A percentile compares a stretch with the other conserved stretches of the same genome.
Evolutionary conservation across 331 rosid genomes (phyloP).

Genomic region (Prunus yedoensis): DNA sequence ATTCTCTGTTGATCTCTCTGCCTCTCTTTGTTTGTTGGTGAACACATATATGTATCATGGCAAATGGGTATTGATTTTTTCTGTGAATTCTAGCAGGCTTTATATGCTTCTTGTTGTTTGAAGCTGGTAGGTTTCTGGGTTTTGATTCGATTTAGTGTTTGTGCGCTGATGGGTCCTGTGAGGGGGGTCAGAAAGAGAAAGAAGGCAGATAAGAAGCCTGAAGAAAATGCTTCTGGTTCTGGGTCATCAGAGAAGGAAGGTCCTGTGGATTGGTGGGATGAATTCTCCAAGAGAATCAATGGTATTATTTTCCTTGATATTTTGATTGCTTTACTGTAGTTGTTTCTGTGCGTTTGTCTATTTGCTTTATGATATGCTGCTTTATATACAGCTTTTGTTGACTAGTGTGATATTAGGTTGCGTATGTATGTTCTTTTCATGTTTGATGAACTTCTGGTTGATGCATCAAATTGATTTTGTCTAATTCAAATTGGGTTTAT

Average conservation of each 20-base stretch:
- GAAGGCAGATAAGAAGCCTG: constrained; percentile 59
- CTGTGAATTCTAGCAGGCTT: constrained; percentile 30
- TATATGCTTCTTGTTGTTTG: constrained; percentile 31
- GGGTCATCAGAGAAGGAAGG: constrained; percentile 61
- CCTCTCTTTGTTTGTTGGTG: constrained; percentile 17
- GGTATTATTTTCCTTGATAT: constrained; percentile 45
- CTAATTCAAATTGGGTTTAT: constrained; percentile 18
- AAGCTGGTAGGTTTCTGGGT: constrained; percentile 41
- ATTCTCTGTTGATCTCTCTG: constrained; percentile 31
- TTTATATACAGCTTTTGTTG: constrained; percentile 23
- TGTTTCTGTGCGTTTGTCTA: constrained; percentile 14
- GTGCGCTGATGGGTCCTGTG: constrained; percentile 69
- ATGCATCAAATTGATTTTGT: constrained; percentile 7
- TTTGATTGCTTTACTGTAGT: constrained; percentile 19
- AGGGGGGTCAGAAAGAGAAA: constrained; percentile 67
- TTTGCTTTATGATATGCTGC: constrained; percentile 12
- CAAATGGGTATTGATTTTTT: constrained; percentile 35
- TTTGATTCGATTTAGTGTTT: constrained; percentile 48
- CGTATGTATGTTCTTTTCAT: constrained; percentile 23
- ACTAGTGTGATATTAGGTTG: constrained; percentile 23
- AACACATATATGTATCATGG: constrained; percentile 19
- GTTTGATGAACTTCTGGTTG: constrained; percentile 23
- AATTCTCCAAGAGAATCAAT: constrained; percentile 51
- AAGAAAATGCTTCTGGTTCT: constrained; percentile 61
- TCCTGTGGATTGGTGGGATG: constrained; percentile 76